Base-by-base conservation (phyloP, 2,329 filamentous ascomycete species). In the Aureobasidium subglaciale region DNA sequence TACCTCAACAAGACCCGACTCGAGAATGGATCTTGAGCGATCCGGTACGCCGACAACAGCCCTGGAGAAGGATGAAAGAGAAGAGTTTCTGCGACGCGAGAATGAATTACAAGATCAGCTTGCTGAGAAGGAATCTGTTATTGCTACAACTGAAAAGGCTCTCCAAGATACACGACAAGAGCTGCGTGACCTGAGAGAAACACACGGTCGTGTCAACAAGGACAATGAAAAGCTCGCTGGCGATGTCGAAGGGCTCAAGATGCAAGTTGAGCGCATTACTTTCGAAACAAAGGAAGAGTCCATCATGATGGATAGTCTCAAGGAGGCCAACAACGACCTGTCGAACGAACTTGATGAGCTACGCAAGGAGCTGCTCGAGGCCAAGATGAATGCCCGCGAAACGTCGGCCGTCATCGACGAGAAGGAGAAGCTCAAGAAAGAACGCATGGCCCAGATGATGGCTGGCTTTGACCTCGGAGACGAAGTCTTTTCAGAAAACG, bases 391-490 rank as follows among this genome's bases (percentile, higher is more conserved):
- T 63, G 90, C 92, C 56, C 95, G 93, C 75, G 93, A 97, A 74
- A 92, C 88, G 1, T 90, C 83, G 41, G 90, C 90, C 8, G 86
- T 90, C 15, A 76, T 95, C 18, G 92, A 97, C 64, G 93, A 97
- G 73, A 99, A 99, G 79, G 95, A 97, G 74, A 92, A 90, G 78
- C 91, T 90, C 76, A 99, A 99, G 80, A 90, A 91, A 1, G 93
- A 99, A 75, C 93, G 95, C 74, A 99, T 99, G 93, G 93, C 93
- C 40, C 88, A 96, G 80, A 99, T 99, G 93, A 96, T 99, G 92
- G 93, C 93, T 58, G 90, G 92, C 3, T 97, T 99, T 65, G 92
- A 99, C 66, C 82, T 99, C 30, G 92, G 90, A 41, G 86, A 87
- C 46, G 91, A 96, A 57, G 85, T 95, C 29, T 95, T 97, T 70